Evolutionary conservation across 2,329 filamentous ascomycete species (phyloP).

Genomic region (Sarocladium brachiariae): DNA sequence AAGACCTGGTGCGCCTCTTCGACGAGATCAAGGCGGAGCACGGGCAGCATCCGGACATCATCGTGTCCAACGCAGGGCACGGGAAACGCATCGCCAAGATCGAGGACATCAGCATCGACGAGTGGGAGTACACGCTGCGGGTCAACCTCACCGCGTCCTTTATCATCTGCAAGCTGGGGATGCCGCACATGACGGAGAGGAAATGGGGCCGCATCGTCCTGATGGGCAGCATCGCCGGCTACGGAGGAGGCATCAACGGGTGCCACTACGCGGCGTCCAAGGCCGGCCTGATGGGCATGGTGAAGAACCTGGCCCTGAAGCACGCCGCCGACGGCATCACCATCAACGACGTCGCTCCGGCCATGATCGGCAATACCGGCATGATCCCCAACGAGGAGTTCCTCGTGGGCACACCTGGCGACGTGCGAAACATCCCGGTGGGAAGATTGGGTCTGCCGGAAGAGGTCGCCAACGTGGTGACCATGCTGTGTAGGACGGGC

Average conservation of each 20-base stretch:
- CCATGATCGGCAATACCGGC: constrained; percentile 59
- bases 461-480: constrained; percentile 27
- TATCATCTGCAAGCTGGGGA: constrained; percentile 51
- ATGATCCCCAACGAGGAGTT: constrained; percentile 47
- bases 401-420: constrained; percentile 45
- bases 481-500: constrained; percentile 19
- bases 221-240: constrained; percentile 56
- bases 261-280: constrained; percentile 56
- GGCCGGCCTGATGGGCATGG: constrained; percentile 56
- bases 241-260: constrained; percentile 58
- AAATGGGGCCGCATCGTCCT: constrained; percentile 59
- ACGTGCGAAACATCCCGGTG: constrained; percentile 44
- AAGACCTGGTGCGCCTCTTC: constrained; percentile 48
- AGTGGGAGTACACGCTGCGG: constrained; percentile 57
- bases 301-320: constrained; percentile 55
- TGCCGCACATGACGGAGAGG: constrained; percentile 53
- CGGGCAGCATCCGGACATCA: constrained; percentile 38
- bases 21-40: constrained; percentile 46
- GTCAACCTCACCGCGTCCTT: constrained; percentile 59
- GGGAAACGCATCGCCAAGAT: constrained; percentile 52
- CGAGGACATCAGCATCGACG: constrained; percentile 53
- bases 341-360: constrained; percentile 61
- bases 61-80: constrained; percentile 60
- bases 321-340: constrained; percentile 55
- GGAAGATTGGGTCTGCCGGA: constrained; percentile 26